Conservation (phyloP, 139 green algal species). For the Deuterostichococcus epilithicus region DNA sequence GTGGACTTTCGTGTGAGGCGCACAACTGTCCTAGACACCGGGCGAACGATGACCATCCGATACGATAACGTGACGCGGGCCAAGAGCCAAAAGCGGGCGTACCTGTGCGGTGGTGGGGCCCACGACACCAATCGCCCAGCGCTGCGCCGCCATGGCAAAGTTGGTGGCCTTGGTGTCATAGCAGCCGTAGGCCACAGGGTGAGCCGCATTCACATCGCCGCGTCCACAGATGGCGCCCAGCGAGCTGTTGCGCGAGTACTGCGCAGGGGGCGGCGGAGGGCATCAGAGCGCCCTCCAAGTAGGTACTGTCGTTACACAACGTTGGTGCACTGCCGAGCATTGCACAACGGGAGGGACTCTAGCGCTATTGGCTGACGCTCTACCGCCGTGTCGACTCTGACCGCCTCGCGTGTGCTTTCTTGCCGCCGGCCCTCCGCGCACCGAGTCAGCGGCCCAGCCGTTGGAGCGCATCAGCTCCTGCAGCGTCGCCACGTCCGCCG, state of each 20-base stretch:
- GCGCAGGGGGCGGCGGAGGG: neutral
- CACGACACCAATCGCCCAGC: conserved; percentile 25
- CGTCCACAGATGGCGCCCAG: conserved; percentile 55
- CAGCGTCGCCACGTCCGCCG: conserved; percentile 41
- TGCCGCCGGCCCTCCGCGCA: conserved; percentile 4
- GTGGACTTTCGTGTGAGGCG: neutral
- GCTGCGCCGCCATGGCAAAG: conserved; percentile 36
- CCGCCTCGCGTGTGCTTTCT: neutral
- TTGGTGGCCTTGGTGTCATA: conserved; percentile 65
- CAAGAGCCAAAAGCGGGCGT: neutral
- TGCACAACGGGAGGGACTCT: neutral
- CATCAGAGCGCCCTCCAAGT: neutral
- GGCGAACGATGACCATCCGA: neutral
- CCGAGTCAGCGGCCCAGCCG: conserved; percentile 42
- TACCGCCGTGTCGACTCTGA: neutral
- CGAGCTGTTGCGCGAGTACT: conserved; percentile 27
- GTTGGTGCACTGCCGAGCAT: neutral
- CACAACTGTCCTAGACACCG: neutral
- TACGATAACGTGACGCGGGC: neutral
- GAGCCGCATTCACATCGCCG: conserved; percentile 48
- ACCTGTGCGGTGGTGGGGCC: conserved; percentile 7
- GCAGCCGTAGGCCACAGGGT: conserved; percentile 44
- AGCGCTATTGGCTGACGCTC: neutral
- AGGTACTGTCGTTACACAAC: neutral
- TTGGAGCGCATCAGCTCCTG: conserved; percentile 66